Evolutionary conservation across 2,329 filamentous ascomycete genomes (phyloP).

Genomic region (Verticillium albo-atrum): DNA sequence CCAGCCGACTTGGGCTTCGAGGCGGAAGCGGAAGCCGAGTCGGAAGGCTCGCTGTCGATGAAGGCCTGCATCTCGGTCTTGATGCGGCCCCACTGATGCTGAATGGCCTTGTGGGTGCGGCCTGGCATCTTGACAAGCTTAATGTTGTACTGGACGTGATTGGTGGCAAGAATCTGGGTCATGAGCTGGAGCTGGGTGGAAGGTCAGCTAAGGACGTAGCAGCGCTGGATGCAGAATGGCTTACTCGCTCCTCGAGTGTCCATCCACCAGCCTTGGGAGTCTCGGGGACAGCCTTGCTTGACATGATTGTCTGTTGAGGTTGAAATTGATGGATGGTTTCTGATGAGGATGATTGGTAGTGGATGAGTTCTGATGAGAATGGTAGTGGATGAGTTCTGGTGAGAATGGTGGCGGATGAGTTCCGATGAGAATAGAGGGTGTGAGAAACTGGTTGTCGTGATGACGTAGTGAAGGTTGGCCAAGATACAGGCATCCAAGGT

Average conservation of each 20-base stretch:
- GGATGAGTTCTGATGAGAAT: too few species aligned
- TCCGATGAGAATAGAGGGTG: too few species aligned
- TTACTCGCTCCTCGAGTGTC: not conserved
- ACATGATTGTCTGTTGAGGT: not conserved
- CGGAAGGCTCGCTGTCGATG: not conserved
- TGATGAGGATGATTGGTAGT: not conserved
- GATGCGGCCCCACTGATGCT: not conserved
- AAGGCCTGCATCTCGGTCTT: not conserved
- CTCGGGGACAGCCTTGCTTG: not conserved
- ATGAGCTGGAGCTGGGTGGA: not conserved
- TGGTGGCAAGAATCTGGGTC: not conserved
- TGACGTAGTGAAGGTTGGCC: too few species aligned
- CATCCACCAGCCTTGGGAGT: not conserved
- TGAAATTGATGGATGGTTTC: not conserved
- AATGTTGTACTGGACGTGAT: not conserved
- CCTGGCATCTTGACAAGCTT: not conserved
- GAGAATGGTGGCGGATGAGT: too few species aligned
- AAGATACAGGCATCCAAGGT: too few species aligned
- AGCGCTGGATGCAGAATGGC: not conserved
- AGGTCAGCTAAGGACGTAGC: not conserved
- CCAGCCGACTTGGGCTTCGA: not conserved
- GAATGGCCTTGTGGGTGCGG: not conserved
- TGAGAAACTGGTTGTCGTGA: too few species aligned
- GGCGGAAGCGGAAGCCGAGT: not conserved
- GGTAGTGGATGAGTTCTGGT: too few species aligned